A percentile compares a stretch with the other conserved stretches of the same genome.
phyloP scores from a whole-genome alignment of 495 filamentous ascomycete genomes.

The Neurospora sp. region DNA sequence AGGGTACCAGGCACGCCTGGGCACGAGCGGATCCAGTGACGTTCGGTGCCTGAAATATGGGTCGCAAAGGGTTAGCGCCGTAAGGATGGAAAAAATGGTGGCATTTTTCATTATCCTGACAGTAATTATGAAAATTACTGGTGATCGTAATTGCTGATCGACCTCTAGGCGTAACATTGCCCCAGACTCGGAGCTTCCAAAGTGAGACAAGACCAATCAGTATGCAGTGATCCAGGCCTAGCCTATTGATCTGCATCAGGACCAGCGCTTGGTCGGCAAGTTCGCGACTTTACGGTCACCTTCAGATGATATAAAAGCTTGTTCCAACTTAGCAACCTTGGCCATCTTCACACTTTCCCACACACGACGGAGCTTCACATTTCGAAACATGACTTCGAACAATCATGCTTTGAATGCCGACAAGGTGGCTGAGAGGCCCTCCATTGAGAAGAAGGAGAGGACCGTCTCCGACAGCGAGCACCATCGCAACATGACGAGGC shows the following conservation, averaged over 20 bases:
- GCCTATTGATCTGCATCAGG: background rate
- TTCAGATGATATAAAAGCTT: background rate
- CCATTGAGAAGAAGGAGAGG: background rate
- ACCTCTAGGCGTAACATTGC: background rate
- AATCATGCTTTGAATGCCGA: background rate
- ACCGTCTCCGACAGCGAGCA: background rate
- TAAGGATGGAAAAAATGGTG: too few species aligned
- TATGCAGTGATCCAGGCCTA: background rate
- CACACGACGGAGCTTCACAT: background rate
- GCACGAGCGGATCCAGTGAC: too few species aligned
- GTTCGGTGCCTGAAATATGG: too few species aligned
- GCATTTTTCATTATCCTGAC: too few species aligned
- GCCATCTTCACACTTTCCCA: background rate
- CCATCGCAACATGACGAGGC: conserved; percentile 3
- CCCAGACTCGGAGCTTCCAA: background rate
- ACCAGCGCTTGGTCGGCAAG: background rate
- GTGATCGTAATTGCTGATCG: too few species aligned
- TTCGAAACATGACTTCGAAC: background rate
- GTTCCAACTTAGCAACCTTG: background rate
- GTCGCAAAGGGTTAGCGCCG: too few species aligned
- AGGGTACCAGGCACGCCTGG: too few species aligned
- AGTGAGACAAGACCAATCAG: background rate
- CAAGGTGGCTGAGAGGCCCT: background rate
- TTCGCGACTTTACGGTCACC: background rate
- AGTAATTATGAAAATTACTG: too few species aligned